Evolutionary conservation across 2,329 filamentous ascomycete genomes (phyloP).

Genomic region (Trichoderma arundinaceum): DNA sequence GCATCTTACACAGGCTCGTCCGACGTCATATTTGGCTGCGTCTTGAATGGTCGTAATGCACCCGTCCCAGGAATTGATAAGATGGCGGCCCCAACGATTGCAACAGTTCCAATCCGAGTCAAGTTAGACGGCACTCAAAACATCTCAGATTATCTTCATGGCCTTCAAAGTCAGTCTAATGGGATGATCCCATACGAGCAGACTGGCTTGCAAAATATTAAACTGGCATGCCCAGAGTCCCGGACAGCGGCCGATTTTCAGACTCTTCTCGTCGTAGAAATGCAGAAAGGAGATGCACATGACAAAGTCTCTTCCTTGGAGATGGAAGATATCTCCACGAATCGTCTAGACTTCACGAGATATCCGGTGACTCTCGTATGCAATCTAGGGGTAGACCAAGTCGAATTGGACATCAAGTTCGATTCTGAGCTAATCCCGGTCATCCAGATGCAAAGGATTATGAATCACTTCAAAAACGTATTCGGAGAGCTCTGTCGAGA

Average conservation of each 20-base stretch:
- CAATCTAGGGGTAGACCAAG: background rate
- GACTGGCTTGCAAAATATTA: too few species aligned
- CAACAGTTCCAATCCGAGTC: constrained; percentile 14
- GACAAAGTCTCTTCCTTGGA: too few species aligned
- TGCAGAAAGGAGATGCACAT: too few species aligned
- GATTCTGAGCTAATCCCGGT: too few species aligned
- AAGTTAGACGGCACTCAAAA: constrained; percentile 5
- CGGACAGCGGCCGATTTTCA: too few species aligned
- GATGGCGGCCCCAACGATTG: background rate
- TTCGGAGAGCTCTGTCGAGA: too few species aligned
- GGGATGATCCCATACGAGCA: constrained; percentile 29
- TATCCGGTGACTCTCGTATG: constrained; percentile 3
- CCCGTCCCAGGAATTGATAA: constrained; percentile 1
- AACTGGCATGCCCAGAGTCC: too few species aligned
- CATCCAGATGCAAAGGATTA: too few species aligned
- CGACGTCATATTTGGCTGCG: constrained; percentile 10
- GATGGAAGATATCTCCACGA: too few species aligned
- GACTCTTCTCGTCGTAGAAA: too few species aligned
- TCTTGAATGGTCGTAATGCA: constrained; percentile 3
- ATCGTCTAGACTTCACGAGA: background rate
- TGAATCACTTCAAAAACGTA: too few species aligned
- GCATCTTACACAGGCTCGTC: constrained; percentile 10
- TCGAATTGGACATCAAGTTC: background rate
- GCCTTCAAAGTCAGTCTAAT: constrained; percentile 31
- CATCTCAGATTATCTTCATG: constrained; percentile 20